phyloP scores from a whole-genome alignment of 495 filamentous ascomycete genomes.

The Jackrogersella multiformis region DNA sequence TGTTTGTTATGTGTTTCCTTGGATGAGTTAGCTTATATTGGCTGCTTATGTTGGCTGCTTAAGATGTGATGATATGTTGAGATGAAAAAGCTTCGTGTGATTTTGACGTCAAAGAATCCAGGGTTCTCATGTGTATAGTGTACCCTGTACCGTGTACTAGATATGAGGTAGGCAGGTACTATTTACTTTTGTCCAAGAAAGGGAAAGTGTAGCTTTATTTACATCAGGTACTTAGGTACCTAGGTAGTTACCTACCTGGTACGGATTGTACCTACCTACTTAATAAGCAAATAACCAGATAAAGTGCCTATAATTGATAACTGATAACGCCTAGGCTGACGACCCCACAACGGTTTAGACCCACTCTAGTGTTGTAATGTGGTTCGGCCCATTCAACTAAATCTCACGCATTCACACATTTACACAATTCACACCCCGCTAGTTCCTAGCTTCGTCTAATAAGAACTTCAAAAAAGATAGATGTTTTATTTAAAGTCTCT shows the following conservation, averaged over 20 bases:
- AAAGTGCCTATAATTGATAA: neutral
- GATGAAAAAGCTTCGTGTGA: too few species aligned
- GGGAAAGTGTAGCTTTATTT: slow-evolving; percentile 28
- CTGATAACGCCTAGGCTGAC: too few species aligned
- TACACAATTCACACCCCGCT: slow-evolving; percentile 15
- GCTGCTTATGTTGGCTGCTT: too few species aligned
- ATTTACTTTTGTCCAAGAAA: slow-evolving; percentile 43
- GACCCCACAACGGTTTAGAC: slow-evolving; percentile 12
- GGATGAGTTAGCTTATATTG: neutral
- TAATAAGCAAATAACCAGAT: neutral
- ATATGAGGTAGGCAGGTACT: too few species aligned
- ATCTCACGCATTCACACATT: neutral
- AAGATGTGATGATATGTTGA: too few species aligned
- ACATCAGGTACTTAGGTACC: neutral
- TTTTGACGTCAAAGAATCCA: too few species aligned
- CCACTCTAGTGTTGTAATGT: too few species aligned
- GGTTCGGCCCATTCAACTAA: neutral
- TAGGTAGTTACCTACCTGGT: neutral
- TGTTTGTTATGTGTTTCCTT: neutral
- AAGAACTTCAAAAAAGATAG: too few species aligned
- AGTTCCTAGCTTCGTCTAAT: too few species aligned
- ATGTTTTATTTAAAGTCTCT: neutral
- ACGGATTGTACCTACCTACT: neutral
- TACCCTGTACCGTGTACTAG: too few species aligned
- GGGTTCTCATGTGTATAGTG: too few species aligned